A percentile compares a stretch with the other conserved stretches of the same genome.
Conservation (phyloP, 2,329 filamentous ascomycete species). For the Neobulgaria alba region DNA sequence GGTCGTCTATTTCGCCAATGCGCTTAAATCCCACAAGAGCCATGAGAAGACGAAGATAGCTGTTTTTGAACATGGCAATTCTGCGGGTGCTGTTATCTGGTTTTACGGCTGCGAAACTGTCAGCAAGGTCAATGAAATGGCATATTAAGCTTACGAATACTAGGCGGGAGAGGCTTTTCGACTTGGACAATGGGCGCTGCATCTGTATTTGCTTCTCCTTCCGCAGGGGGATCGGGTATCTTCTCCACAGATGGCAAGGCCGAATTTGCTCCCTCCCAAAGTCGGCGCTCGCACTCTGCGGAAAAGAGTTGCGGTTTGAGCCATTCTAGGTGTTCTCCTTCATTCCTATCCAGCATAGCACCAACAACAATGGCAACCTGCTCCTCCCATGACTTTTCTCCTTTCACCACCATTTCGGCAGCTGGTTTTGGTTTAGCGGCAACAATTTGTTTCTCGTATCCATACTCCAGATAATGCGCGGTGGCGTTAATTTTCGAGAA, state of each 20-base stretch:
- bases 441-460: conserved; percentile 71
- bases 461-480: conserved; percentile 81
- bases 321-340: conserved; percentile 72
- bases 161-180: conserved; percentile 35
- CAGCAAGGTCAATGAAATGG: conserved; percentile 14
- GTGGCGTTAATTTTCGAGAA: conserved; percentile 87
- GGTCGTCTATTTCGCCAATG: conserved; percentile 50
- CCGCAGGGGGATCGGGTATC: conserved; percentile 33
- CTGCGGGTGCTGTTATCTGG: conserved; percentile 57
- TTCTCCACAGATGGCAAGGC: conserved; percentile 42
- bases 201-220: conserved; percentile 31
- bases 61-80: conserved; percentile 79
- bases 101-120: conserved; percentile 22
- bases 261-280: conserved; percentile 67
- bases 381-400: conserved; percentile 53
- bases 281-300: conserved; percentile 63
- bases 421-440: conserved; percentile 59
- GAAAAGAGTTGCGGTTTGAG: conserved; percentile 61
- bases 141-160: conserved; percentile 41
- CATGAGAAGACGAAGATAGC: conserved; percentile 78
- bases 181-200: conserved; percentile 25
- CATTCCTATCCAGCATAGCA: conserved; percentile 70
- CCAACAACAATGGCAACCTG: conserved; percentile 72
- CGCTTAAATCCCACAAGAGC: conserved; percentile 63
- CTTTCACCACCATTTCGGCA: conserved; percentile 75